Base-by-base conservation (phyloP, 169 alveolate genomes). In the Babesia gibsoni region DNA sequence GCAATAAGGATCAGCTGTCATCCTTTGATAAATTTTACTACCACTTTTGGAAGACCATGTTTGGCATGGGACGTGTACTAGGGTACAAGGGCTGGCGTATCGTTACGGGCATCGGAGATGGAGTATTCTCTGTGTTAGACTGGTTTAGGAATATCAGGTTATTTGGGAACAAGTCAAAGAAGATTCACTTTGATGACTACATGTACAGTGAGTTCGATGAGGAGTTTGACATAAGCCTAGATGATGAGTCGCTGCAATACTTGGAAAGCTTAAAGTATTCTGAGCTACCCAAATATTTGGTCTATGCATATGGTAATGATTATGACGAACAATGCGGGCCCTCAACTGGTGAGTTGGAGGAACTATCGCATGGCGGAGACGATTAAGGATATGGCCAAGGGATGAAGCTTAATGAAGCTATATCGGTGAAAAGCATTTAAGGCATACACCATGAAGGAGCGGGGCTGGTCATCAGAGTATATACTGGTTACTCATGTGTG, bases 191-290 rank as follows among this genome's bases (percentile, higher is more conserved):
- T 14, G 35, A 61, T 35, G 33, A 27, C 35, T 42, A 43, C 48
- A 2, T 45, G 56, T 61, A 43, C 39, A 9, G 23, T 16, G 72
- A 61, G 8, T 42, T 27, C 30, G 72, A 61, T 16, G 72, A 61
- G 45, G 72, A 61, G 50, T 61, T 61, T 35, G 72, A 61, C 58
- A 7, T 6, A 20, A 7, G 23, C 20, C 0, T 61, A 48, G 59
- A 42, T 35, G 36, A 37, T 3, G 59, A 43, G 14, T 2, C 57
- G 9, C 4, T 33, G 1, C 49, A 4, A 6, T 61, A 23, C 18
- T 35, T 61, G 0, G 53, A 61, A 16, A 59, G 32, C 14, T 23
- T 14, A 2, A n/a, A n/a, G n/a, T n/a, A n/a, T n/a, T n/a, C n/a
- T n/a, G n/a, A n/a, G n/a, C n/a, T n/a, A n/a, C n/a, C n/a, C n/a